phyloP scores from a whole-genome alignment of 192 early-diverging fungal genomes.

The Backusella westeae region DNA sequence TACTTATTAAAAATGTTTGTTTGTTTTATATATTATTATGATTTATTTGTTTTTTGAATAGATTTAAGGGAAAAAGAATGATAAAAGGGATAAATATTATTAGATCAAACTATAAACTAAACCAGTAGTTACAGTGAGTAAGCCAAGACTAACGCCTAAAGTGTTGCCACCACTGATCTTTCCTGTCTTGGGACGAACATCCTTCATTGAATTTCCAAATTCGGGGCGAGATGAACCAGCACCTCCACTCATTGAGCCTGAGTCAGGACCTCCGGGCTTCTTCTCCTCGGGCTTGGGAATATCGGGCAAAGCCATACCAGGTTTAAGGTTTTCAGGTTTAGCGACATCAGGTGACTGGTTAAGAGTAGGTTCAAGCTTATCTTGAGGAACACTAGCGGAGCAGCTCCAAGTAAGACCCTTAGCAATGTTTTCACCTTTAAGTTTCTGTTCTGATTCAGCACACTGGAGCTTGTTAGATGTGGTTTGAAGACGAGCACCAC shows the following conservation, averaged over 20 bases:
- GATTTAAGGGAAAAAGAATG: not conserved
- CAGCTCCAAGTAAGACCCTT: slow-evolving; percentile 29
- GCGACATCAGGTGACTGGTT: slow-evolving; percentile 9
- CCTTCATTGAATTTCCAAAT: not conserved
- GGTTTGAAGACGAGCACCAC: slow-evolving; percentile 62
- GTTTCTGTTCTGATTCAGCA: slow-evolving; percentile 19
- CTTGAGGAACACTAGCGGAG: not conserved
- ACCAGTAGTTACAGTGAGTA: slow-evolving; percentile 2
- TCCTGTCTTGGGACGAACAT: not conserved
- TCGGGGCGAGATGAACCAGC: not conserved
- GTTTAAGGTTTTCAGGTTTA: not conserved
- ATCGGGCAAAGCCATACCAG: not conserved
- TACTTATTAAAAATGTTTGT: not conserved
- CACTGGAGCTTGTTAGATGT: slow-evolving; percentile 55
- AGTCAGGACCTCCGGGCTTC: not conserved
- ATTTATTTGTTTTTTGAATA: not conserved
- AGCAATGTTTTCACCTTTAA: slow-evolving; percentile 15
- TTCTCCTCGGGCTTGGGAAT: not conserved
- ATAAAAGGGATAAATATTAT: not conserved
- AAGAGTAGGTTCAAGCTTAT: slow-evolving; percentile 17
- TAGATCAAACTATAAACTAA: slow-evolving; percentile 2
- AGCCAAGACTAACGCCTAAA: not conserved
- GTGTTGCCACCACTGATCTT: not conserved
- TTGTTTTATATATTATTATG: not conserved
- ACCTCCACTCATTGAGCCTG: not conserved